A percentile compares a stretch with the other conserved stretches of the same genome.
These are phyloP conservation scores for Neofusicoccum kwambonambiense DNA, from an alignment of 2,329 filamentous ascomycete genomes.

Conservation along the genomic window DNA sequence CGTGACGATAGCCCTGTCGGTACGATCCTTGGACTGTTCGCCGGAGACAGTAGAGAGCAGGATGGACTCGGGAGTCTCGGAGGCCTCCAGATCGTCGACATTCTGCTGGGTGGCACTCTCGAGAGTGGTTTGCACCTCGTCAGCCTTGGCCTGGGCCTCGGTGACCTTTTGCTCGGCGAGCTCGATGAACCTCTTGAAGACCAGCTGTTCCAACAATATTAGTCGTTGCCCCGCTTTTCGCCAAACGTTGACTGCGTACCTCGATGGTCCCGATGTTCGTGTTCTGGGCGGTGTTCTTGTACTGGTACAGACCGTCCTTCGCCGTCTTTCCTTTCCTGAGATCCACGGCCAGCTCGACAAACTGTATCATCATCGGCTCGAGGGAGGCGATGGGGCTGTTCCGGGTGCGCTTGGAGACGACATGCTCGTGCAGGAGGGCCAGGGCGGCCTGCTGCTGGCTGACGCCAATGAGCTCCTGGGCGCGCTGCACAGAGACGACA, in stretches of 20 bases:
- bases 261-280: conserved; percentile 98
- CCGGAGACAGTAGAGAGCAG: conserved; percentile 96
- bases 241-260: conserved; percentile 49
- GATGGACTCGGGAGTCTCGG: conserved; percentile 96
- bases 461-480: conserved; percentile 97
- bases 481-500: conserved; percentile 56
- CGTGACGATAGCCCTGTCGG: conserved; percentile 95
- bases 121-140: conserved; percentile 85
- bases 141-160: conserved; percentile 91
- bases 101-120: conserved; percentile 74
- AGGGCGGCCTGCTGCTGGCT: conserved; percentile 89
- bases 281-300: conserved; percentile 99
- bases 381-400: conserved; percentile 95
- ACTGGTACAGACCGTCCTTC: conserved; percentile 98
- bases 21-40: conserved; percentile 95
- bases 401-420: conserved; percentile 95
- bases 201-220: conserved; percentile 50
- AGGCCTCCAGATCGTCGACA: conserved; percentile 93
- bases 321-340: conserved; percentile 97
- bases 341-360: conserved; percentile 95
- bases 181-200: conserved; percentile 97
- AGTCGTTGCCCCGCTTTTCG: conserved; percentile 2
- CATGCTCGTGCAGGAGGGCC: conserved; percentile 96
- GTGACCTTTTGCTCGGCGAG: conserved; percentile 95
- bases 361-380: conserved; percentile 97